A percentile compares a stretch with the other conserved stretches of the same genome.
These are phyloP conservation scores for Tuber indicum DNA, from an alignment of 495 filamentous ascomycete genomes.

Conservation along the genomic window DNA sequence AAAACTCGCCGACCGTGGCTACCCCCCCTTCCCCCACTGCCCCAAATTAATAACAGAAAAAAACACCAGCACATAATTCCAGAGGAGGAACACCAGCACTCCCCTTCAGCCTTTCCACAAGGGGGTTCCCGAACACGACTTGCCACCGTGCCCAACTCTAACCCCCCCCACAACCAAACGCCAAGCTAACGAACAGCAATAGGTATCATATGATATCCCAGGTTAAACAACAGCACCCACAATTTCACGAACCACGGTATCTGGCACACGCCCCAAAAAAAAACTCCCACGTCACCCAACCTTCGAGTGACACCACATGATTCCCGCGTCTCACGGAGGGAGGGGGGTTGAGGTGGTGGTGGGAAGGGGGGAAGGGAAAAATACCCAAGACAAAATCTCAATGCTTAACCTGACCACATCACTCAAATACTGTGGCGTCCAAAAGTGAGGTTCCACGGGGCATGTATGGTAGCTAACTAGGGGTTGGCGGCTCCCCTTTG, in stretches of 20 bases:
- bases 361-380: background rate
- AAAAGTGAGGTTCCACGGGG: background rate
- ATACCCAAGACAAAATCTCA: background rate
- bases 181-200: too few relatives aligned
- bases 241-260: background rate
- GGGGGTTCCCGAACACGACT: background rate
- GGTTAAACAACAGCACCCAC: background rate
- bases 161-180: background rate
- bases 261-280: background rate
- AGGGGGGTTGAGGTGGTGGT: background rate
- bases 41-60: background rate
- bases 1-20: background rate
- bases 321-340: background rate
- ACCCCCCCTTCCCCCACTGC: too few relatives aligned
- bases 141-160: background rate
- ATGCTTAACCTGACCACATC: constrained; percentile 3
- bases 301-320: background rate
- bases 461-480: background rate
- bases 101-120: background rate
- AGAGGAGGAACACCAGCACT: background rate
- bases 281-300: background rate
- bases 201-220: too few relatives aligned
- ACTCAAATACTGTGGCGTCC: background rate
- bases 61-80: background rate
- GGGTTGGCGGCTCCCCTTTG: background rate